Evolutionary conservation across 495 filamentous ascomycete genomes (phyloP), one percentile per base, ranked within the genome.

Genomic region (Thermochaetoides thermophila): DNA sequence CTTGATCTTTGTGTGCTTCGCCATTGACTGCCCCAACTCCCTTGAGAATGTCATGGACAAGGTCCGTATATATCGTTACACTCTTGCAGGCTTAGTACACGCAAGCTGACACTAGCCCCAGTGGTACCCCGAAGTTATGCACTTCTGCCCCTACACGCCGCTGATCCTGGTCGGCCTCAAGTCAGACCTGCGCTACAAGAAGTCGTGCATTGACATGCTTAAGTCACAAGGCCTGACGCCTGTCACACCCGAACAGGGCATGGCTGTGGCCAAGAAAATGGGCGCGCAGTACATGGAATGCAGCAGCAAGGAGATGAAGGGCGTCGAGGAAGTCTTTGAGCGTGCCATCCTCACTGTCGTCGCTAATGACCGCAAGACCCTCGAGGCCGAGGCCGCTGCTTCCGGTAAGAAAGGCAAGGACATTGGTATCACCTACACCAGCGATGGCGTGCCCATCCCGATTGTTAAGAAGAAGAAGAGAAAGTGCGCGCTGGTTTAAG

Each of bases 81-180:
- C n/a, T n/a, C n/a, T n/a, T n/a, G n/a, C n/a, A n/a, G n/a, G n/a
- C n/a, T n/a, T n/a, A n/a, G n/a, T n/a, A n/a, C n/a, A n/a, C n/a
- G n/a, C n/a, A n/a, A n/a, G n/a, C n/a, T 24, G 11, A 24, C 21
- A 24, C 9, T 25, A 25, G 4, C 15, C 14, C 12, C 40, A 97
- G 89, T 97, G 89, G 89, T 97, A 94, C 48, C 89, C 89, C 39
- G 89, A 97, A 68, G 89, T 97, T 43, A 73, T 96, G 31, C 89
- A 97, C 55, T 97, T 97, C 66, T 96, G 89, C 61, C 91, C 89
- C 7, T 89, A 85, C 42, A 96, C 89, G 2, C 89, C 89, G 3
- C 73, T 97, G 31, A 78, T 97, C 55, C 81, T 97, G 16, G 78
- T 94, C 38, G 89, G 91, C 30, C 71, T 97, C 34, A 97, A 97